Evolutionary conservation across 1,284 basidiomycete species (phyloP).

Genomic region (Melampsora medusae): DNA sequence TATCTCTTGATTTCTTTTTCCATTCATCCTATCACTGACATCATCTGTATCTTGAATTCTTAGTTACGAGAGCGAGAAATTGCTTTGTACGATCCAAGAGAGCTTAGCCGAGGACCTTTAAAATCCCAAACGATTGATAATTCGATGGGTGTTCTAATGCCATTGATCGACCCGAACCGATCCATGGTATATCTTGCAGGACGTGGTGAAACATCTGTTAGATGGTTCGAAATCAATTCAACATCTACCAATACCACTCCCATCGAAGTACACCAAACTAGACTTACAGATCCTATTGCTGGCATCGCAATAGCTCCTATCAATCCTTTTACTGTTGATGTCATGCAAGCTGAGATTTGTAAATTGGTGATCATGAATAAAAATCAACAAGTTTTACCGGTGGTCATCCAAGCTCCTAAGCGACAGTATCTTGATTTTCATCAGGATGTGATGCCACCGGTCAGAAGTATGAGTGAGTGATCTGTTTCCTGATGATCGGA

Average conservation of each 20-base stretch:
- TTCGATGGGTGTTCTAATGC: constrained; percentile 54
- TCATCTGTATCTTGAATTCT: too few relatives aligned
- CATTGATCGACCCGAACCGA: constrained; percentile 55
- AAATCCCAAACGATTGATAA: constrained; percentile 55
- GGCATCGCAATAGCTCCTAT: constrained; percentile 53
- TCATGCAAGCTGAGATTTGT: constrained; percentile 58
- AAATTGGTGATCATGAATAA: constrained; percentile 55
- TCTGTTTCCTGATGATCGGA: background rate
- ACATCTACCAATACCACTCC: background rate
- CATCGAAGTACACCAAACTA: constrained; percentile 48
- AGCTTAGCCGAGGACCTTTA: constrained; percentile 48
- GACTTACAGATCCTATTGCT: constrained; percentile 52
- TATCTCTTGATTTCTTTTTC: too few relatives aligned
- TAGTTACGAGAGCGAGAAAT: constrained; percentile 47
- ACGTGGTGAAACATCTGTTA: constrained; percentile 57
- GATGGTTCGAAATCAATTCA: constrained; percentile 54
- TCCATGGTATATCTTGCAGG: constrained; percentile 56
- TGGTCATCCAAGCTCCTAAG: constrained; percentile 56
- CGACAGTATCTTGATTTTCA: constrained; percentile 59
- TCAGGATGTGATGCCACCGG: constrained; percentile 56
- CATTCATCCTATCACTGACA: too few relatives aligned
- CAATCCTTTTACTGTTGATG: constrained; percentile 53
- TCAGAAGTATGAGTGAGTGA: constrained; percentile 50
- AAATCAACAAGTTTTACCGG: constrained; percentile 56
- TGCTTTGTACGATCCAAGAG: constrained; percentile 48